Evolutionary conservation across 2,329 filamentous ascomycete genomes (phyloP).

Genomic region (Arachnopeziza araneosa): DNA sequence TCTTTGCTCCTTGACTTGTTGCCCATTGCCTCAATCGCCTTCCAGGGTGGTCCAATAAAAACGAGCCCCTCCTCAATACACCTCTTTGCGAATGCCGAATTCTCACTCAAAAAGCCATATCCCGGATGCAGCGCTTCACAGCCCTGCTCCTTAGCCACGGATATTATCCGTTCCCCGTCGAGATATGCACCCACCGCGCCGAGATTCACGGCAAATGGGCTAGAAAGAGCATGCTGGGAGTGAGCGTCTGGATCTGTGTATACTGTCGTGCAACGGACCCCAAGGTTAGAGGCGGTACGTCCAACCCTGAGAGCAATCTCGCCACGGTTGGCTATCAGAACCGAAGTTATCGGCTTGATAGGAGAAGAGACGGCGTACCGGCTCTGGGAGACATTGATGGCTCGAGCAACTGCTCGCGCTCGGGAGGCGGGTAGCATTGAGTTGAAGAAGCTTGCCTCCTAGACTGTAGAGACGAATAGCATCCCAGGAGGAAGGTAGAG

Average conservation of each 20-base stretch:
- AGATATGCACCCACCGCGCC: constrained; percentile 83
- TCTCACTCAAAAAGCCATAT: constrained; percentile 94
- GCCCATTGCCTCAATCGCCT: constrained; percentile 83
- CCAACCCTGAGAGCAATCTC: constrained; percentile 95
- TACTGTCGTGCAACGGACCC: constrained; percentile 87
- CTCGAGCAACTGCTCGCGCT: constrained; percentile 26
- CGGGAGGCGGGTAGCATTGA: constrained; percentile 25
- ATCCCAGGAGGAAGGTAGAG: background rate
- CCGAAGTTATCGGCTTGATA: constrained; percentile 56
- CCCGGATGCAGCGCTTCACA: constrained; percentile 93
- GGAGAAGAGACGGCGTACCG: constrained; percentile 16
- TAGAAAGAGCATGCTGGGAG: constrained; percentile 83
- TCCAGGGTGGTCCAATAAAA: constrained; percentile 86
- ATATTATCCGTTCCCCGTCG: constrained; percentile 88
- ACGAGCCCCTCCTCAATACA: constrained; percentile 86
- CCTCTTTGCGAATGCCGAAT: constrained; percentile 80
- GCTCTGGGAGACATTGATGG: constrained; percentile 16
- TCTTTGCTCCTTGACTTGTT: constrained; percentile 92
- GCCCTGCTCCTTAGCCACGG: constrained; percentile 75
- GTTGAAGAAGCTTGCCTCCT: background rate
- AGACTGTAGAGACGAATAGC: background rate
- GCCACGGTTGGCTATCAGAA: constrained; percentile 93
- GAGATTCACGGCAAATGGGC: constrained; percentile 77
- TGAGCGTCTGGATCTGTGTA: constrained; percentile 88
- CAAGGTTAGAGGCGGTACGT: constrained; percentile 78